These are phyloP conservation scores for Boechera retrofracta DNA, from an alignment of 345 rosid species.

Conservation along the genomic window DNA sequence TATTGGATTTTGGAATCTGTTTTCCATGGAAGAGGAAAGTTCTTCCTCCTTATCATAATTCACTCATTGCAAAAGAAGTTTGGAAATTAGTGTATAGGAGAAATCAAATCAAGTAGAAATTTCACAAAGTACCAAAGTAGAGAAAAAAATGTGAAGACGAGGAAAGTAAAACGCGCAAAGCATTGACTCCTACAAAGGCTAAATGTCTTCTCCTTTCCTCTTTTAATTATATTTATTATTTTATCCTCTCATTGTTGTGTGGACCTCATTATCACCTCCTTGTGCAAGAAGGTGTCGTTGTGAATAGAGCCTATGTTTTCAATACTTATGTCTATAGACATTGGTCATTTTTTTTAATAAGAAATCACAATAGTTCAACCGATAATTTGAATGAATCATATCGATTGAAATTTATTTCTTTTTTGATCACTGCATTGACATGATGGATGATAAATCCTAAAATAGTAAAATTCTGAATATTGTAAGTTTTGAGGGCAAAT, in stretches of 20 bases:
- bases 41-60: slow-evolving; percentile 37
- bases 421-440: neutral
- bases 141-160: slow-evolving; percentile 23
- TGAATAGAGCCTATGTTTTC: slow-evolving; percentile 26
- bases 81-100: slow-evolving; percentile 33
- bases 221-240: slow-evolving; percentile 2
- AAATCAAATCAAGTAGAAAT: slow-evolving; percentile 31
- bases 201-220: slow-evolving; percentile 25
- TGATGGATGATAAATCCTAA: neutral
- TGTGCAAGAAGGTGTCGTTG: slow-evolving; percentile 40
- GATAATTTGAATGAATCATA: neutral
- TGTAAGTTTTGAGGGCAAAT: neutral
- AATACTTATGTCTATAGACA: neutral
- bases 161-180: slow-evolving; percentile 15
- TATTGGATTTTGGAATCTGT: slow-evolving; percentile 14
- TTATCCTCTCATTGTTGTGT: slow-evolving; percentile 10
- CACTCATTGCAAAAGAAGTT: slow-evolving; percentile 31
- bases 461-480: neutral
- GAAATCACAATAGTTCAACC: neutral
- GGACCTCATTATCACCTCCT: slow-evolving; percentile 39
- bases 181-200: slow-evolving; percentile 42
- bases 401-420: neutral
- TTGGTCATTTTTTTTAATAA: neutral
- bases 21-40: slow-evolving; percentile 26
- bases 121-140: slow-evolving; percentile 33